Evolutionary conservation across 129 eudicot species (phyloP).

Genomic region (Ambrosia trifida): DNA sequence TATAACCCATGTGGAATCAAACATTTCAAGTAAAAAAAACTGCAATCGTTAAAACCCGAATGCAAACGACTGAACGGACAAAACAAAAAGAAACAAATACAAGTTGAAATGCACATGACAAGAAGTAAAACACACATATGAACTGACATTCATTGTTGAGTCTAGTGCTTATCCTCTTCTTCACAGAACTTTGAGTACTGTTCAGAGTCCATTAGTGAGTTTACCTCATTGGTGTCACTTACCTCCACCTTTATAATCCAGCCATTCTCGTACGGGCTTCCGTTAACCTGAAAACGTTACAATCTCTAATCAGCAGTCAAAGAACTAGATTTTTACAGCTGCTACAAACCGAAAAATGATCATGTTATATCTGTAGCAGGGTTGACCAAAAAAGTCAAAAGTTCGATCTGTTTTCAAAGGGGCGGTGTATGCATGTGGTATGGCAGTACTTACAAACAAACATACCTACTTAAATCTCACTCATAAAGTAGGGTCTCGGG

Average conservation of each 20-base stretch:
- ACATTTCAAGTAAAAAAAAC: slow-evolving; percentile 11
- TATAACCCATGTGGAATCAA: slow-evolving; percentile 10
- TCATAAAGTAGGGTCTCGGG: too few species aligned
- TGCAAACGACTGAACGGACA: slow-evolving; percentile 7
- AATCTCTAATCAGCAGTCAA: not conserved
- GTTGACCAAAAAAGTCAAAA: too few species aligned
- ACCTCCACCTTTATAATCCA: slow-evolving; percentile 94
- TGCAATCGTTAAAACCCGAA: slow-evolving; percentile 15
- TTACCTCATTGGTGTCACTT: slow-evolving; percentile 44
- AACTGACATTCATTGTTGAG: slow-evolving; percentile 2
- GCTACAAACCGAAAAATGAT: too few species aligned
- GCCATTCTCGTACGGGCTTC: slow-evolving; percentile 84
- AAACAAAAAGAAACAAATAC: slow-evolving; percentile 19
- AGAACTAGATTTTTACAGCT: not conserved
- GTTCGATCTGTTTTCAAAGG: too few species aligned
- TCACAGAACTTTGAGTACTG: slow-evolving; percentile 85
- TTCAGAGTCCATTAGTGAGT: slow-evolving; percentile 66
- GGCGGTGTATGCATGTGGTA: too few species aligned
- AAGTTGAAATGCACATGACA: slow-evolving; percentile 17
- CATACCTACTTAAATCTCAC: too few species aligned
- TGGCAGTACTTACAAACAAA: too few species aligned
- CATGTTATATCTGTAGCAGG: too few species aligned
- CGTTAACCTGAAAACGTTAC: slow-evolving; percentile 52
- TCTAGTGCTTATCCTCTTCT: slow-evolving; percentile 67
- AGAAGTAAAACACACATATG: slow-evolving; percentile 21